Base-by-base conservation (phyloP, 495 filamentous ascomycete genomes). In the Halenospora varia region DNA sequence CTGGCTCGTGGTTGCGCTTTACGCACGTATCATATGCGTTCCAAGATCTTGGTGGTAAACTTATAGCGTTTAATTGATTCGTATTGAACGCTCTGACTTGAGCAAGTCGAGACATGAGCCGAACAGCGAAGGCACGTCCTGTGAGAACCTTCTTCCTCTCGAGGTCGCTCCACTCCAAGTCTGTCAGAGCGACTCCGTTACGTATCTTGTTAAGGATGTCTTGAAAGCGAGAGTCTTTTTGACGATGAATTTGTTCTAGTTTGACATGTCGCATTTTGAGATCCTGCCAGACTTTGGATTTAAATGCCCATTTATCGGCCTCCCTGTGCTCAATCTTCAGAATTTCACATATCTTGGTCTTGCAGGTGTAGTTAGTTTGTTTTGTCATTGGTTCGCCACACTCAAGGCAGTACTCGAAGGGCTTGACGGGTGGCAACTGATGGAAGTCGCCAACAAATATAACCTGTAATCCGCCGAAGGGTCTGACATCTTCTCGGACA, bases 381-480 rank as follows among this genome's bases (percentile, higher is more conserved):
- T 20, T 50, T 56, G 26, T 26, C 52, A 65, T 58, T 29, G 56
- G 47, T 17, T 60, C 40, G 2, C 75, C 73, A 50, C 75, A 77
- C 6, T 62, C 11, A 6, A 74, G 54, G 58, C 75, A 78, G 42
- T 60, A 62, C 15, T 50, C 18, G 35, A 75, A 75, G 8, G 70
- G 71, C 24, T 71, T 70, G 0, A 76, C 73, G 0, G 75, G 75
- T 24, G 74, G 73, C n/a, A 76, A 53, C 57, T 75, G 74, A 53
- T 69, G 72, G 45, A 75, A 76, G 40, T 76, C 75, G 1, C 75
- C 75, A 0, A 72, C 69, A 29, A 75, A 70, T 19, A 78, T 63
- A 9, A 75, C 25, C 55, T 78, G 75, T 45, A 55, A 59, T 2
- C 60, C 60, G 13, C 55, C 60, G 20, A 62, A 59, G 25, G 60